Conservation (phyloP, 2,329 filamentous ascomycete genomes). For the Colletotrichum somersetense region DNA sequence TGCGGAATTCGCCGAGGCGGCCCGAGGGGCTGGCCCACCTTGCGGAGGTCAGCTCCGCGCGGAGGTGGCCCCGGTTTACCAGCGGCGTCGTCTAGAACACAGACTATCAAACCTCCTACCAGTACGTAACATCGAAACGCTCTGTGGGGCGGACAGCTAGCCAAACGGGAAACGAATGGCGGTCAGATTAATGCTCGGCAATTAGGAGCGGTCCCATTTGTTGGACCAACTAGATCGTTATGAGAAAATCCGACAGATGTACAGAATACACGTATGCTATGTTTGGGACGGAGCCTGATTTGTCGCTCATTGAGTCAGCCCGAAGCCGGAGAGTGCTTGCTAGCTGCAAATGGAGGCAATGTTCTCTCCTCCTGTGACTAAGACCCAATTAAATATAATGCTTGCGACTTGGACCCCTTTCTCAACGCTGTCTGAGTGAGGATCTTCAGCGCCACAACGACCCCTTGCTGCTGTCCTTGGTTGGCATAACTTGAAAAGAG, state of each 20-base stretch:
- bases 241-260: slow-evolving; percentile 10
- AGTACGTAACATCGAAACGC: background rate
- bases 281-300: background rate
- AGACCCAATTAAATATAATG: background rate
- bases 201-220: slow-evolving; percentile 9
- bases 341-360: background rate
- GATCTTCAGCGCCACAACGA: slow-evolving; percentile 10
- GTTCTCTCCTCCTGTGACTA: background rate
- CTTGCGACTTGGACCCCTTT: background rate
- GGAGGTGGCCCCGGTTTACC: background rate
- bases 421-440: background rate
- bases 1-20: slow-evolving; percentile 5
- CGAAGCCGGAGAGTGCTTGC: background rate
- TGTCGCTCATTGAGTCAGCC: background rate
- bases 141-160: background rate
- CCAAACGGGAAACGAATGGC: slow-evolving; percentile 7
- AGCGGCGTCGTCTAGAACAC: background rate
- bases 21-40: slow-evolving; percentile 3
- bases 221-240: slow-evolving; percentile 6
- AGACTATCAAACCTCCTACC: background rate
- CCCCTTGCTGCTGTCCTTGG: background rate
- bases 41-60: slow-evolving; percentile 19
- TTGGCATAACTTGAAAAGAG: background rate
- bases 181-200: background rate
- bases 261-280: background rate